A percentile compares a stretch with the other conserved stretches of the same genome.
These are phyloP conservation scores for Fusarium lyarnte DNA, from an alignment of 2,329 filamentous ascomycete species.

Conservation along the genomic window DNA sequence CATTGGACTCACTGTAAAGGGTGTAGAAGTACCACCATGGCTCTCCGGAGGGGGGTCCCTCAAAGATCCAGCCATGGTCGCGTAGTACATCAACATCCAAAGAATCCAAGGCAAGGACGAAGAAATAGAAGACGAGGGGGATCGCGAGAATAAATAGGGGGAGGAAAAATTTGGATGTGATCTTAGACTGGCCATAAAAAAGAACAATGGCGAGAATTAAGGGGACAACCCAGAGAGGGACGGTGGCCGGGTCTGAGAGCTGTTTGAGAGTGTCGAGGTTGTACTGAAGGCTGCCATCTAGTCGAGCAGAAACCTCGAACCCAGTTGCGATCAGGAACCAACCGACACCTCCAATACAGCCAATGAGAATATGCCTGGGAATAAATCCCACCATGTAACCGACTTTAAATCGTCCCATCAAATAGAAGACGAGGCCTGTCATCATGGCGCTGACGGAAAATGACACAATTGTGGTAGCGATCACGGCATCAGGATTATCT, in stretches of 20 bases:
- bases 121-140: slow-evolving; percentile 79
- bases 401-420: slow-evolving; percentile 86
- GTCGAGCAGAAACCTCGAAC: slow-evolving; percentile 89
- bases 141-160: slow-evolving; percentile 87
- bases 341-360: slow-evolving; percentile 96
- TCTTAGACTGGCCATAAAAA: slow-evolving; percentile 78
- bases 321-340: slow-evolving; percentile 94
- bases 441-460: slow-evolving; percentile 91
- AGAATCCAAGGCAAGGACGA: slow-evolving; percentile 74
- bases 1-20: slow-evolving; percentile 76
- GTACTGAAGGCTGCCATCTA: slow-evolving; percentile 87
- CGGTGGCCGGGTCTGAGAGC: slow-evolving; percentile 76
- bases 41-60: slow-evolving; percentile 82
- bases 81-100: slow-evolving; percentile 75
- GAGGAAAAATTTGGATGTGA: slow-evolving; percentile 85
- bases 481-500: slow-evolving; percentile 83
- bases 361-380: slow-evolving; percentile 93
- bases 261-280: slow-evolving; percentile 78
- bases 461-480: slow-evolving; percentile 92
- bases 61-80: slow-evolving; percentile 87
- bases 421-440: slow-evolving; percentile 90
- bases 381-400: slow-evolving; percentile 97
- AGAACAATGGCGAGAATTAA: slow-evolving; percentile 79
- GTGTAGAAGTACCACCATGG: slow-evolving; percentile 99
- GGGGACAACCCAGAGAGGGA: slow-evolving; percentile 85